Percentiles rank a stretch among this genome's conserved stretches.
Conservation (phyloP, 805 yeast genomes). For the Sugiyamaella qingdaonensis region DNA sequence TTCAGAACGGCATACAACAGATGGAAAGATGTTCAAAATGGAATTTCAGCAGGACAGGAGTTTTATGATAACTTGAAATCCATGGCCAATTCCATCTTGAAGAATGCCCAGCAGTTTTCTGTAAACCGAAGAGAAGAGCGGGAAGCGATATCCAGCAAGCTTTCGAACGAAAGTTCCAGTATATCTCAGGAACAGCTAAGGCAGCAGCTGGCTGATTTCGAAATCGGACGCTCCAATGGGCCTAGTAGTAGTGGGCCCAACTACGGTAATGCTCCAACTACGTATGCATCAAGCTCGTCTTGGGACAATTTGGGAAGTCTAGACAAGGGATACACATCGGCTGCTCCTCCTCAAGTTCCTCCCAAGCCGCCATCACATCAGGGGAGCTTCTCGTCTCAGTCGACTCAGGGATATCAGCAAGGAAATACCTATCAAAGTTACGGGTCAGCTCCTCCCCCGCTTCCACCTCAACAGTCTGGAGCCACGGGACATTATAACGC, state of each 20-base stretch:
- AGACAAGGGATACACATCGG: background rate
- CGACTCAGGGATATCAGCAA: background rate
- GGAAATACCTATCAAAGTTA: background rate
- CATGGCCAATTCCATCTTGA: constrained; percentile 12
- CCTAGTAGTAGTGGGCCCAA: background rate
- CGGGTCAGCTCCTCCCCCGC: constrained; percentile 13
- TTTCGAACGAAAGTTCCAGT: constrained; percentile 3
- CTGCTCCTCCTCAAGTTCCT: constrained; percentile 20
- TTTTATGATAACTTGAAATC: constrained; percentile 53
- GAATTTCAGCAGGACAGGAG: constrained; percentile 54
- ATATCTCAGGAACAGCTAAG: constrained; percentile 16
- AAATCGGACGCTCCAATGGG: background rate
- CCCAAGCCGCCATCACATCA: constrained; percentile 22
- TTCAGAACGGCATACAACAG: constrained; percentile 48
- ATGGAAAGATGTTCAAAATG: constrained; percentile 58
- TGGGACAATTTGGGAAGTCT: background rate
- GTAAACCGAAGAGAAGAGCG: constrained; percentile 23
- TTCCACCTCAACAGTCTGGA: constrained; percentile 9
- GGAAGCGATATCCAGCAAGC: background rate
- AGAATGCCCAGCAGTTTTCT: constrained; percentile 19
- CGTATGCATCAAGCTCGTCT: background rate
- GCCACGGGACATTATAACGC: constrained; percentile 4
- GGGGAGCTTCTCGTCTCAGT: constrained; percentile 1
- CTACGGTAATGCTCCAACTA: background rate
- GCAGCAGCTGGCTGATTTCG: constrained; percentile 14